Evolutionary conservation across 129 eudicot species (phyloP).

Genomic region (Tagetes patula): DNA sequence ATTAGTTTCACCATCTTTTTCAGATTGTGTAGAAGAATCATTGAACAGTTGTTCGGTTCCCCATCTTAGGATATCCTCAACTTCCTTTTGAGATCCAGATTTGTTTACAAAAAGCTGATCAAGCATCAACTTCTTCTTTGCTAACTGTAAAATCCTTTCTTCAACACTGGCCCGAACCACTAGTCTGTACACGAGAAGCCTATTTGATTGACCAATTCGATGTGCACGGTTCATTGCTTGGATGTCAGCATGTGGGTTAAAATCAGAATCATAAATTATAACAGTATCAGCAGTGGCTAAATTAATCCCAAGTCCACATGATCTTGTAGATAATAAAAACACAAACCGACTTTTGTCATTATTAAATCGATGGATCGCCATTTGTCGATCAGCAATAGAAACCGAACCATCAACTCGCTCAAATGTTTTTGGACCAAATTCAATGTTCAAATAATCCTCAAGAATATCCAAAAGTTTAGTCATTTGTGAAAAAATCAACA

Average conservation of each 20-base stretch:
- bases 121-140: conserved; percentile 93
- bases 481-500: conserved; percentile 93
- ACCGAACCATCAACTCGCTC: conserved; percentile 99
- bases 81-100: conserved; percentile 89
- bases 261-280: conserved; percentile 94
- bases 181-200: conserved; percentile 89
- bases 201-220: conserved; percentile 90
- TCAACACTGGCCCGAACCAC: conserved; percentile 99
- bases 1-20: conserved; percentile 52
- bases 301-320: conserved; percentile 98
- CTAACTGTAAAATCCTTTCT: conserved; percentile 93
- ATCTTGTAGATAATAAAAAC: conserved; percentile 78
- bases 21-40: conserved; percentile 46
- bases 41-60: conserved; percentile 88
- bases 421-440: conserved; percentile 79
- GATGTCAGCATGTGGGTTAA: conserved; percentile 96
- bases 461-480: conserved; percentile 92
- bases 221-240: conserved; percentile 99
- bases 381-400: conserved; percentile 83
- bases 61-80: conserved; percentile 91
- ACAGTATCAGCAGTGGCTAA: conserved; percentile 99
- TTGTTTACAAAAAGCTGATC: conserved; percentile 95
- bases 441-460: conserved; percentile 82
- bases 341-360: conserved; percentile 88
- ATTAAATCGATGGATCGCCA: conserved; percentile 84